Evolutionary conservation across 805 yeast genomes (phyloP).

Genomic region (Yarrowia bubula): DNA sequence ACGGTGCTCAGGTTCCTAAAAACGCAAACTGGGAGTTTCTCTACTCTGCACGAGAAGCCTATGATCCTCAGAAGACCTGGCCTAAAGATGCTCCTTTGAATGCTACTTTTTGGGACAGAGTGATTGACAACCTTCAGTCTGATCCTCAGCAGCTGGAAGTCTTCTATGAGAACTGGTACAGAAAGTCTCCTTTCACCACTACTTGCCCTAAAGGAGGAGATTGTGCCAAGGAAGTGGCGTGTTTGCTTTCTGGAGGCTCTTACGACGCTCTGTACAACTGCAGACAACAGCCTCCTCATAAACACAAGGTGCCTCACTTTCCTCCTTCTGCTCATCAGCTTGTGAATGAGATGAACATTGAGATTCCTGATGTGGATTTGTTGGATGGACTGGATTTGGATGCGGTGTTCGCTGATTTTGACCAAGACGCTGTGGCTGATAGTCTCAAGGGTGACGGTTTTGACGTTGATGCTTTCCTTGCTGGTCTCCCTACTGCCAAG

Average conservation of each 20-base stretch:
- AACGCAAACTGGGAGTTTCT: constrained; percentile 61
- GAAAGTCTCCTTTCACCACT: neutral
- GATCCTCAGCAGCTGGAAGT: neutral
- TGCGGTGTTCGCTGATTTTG: too few relatives aligned
- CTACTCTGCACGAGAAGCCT: constrained; percentile 42
- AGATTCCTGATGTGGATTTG: too few relatives aligned
- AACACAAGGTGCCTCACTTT: too few relatives aligned
- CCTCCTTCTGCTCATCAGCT: too few relatives aligned
- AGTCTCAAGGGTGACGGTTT: too few relatives aligned
- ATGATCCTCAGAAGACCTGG: constrained; percentile 60
- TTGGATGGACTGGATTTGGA: too few relatives aligned
- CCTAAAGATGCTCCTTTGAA: constrained; percentile 59
- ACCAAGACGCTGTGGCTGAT: too few relatives aligned
- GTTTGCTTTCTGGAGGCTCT: neutral
- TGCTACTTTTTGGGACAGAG: constrained; percentile 63
- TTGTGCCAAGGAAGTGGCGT: neutral
- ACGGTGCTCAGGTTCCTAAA: constrained; percentile 29
- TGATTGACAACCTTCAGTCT: neutral
- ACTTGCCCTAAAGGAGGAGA: neutral
- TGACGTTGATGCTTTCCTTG: too few relatives aligned
- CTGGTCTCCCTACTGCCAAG: too few relatives aligned
- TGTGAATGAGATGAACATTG: too few relatives aligned
- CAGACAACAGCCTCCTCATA: neutral
- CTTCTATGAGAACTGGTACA: constrained; percentile 11
- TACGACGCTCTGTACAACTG: neutral